Base-by-base conservation (phyloP, 1,284 basidiomycete species). In the Hortiboletus rubellus region DNA sequence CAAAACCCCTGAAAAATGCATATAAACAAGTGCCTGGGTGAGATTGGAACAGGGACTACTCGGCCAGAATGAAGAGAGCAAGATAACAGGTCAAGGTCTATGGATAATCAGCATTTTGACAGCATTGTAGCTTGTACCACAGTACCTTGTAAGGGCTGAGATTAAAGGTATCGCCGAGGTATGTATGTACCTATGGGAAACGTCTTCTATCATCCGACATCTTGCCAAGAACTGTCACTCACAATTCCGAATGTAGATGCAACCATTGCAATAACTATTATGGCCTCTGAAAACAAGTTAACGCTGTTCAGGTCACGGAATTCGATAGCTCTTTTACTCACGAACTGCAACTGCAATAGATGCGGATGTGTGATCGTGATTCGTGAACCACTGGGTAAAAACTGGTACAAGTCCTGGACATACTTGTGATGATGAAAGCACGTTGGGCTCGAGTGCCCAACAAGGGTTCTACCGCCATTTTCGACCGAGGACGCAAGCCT, bases 71-170 rank as follows among this genome's bases (percentile, higher is more conserved):
- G 71, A 91, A 92, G 14, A 92, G 77, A 3, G 88, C 88, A 10
- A 92, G 82, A 71, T 91, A 92, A 70, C 91, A 92, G 61, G 91
- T 85, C 60, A 92, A 71, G n/a, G 91, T 92, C 87, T 92, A 33
- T 17, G 51, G 41, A 43, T 42, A 22, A 55, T 61, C 52, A 58
- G 52, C 46, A 55, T 30, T 55, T 60, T 54, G 57, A 40, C 40
- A 48, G 30, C 9, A 52, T 36, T 22, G 42, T 15, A 34, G 17
- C 18, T 37, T 33, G 40, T 31, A 56, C 18, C 47, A 43, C 55
- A 68, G 27, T 57, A 83, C 87, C 75, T 86, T 87, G 74, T 86
- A 85, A 62, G 74, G 67, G 5, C 69, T 15, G 2, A 40, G 10
- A 42, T 71, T 68, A 50, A 87, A 78, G 34, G 74, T 51, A 7